phyloP scores from a whole-genome alignment of 2,329 filamentous ascomycete genomes.

The Sporothrix humicola region DNA sequence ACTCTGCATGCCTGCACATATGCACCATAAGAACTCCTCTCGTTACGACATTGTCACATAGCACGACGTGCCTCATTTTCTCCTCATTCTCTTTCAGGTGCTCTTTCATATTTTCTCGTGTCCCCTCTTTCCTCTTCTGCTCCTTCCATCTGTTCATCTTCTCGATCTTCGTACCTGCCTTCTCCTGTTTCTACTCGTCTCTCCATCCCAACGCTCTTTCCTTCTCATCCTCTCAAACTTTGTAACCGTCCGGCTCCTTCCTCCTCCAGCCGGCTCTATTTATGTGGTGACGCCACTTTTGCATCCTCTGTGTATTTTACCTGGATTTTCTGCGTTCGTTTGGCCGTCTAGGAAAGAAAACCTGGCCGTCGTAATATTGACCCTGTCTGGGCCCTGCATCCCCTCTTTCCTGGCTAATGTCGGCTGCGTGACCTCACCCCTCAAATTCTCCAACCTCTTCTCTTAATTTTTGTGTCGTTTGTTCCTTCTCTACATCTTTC shows the following conservation, averaged over 20 bases:
- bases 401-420: conserved; percentile 19
- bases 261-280: neutral
- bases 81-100: neutral
- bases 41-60: conserved; percentile 21
- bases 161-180: neutral
- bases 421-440: neutral
- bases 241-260: conserved; percentile 5
- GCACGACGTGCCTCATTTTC: conserved; percentile 13
- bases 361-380: neutral
- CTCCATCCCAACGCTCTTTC: conserved; percentile 6
- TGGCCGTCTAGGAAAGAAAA: neutral
- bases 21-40: conserved; percentile 10
- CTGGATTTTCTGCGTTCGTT: neutral
- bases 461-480: neutral
- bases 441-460: neutral
- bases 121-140: neutral
- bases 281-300: conserved; percentile 23
- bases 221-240: neutral
- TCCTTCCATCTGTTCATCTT: neutral
- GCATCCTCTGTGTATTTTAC: conserved; percentile 2
- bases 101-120: neutral
- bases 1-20: conserved; percentile 12
- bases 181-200: neutral
- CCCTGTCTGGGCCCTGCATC: conserved; percentile 18
- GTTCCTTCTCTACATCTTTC: neutral